phyloP scores from a whole-genome alignment of 768 basidiomycete genomes.

The Termitomyces sp. region DNA sequence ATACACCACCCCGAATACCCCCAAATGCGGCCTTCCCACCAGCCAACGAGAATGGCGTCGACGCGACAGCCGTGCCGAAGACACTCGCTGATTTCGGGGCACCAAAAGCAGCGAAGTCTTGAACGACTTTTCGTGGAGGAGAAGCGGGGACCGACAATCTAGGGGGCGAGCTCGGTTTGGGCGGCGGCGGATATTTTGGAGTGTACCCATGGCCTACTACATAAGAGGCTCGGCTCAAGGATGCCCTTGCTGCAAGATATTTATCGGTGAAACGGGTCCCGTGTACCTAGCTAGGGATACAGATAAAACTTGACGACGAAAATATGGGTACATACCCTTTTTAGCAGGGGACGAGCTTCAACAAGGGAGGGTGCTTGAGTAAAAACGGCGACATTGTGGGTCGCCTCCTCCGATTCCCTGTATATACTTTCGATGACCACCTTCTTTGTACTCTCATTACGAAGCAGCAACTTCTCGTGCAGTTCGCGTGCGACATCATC shows the following conservation, averaged over 20 bases:
- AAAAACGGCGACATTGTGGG: slow-evolving; percentile 87
- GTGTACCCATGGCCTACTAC: slow-evolving; percentile 45
- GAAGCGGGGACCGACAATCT: slow-evolving; percentile 37
- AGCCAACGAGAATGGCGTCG: slow-evolving; percentile 75
- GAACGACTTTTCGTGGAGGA: slow-evolving; percentile 82
- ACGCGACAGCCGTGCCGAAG: slow-evolving; percentile 76
- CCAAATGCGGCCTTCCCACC: slow-evolving; percentile 84
- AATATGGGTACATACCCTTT: slow-evolving; percentile 51
- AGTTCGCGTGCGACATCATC: slow-evolving; percentile 95
- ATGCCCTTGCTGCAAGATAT: slow-evolving; percentile 73
- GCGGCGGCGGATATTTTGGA: slow-evolving; percentile 35
- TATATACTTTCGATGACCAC: slow-evolving; percentile 96
- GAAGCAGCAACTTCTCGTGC: slow-evolving; percentile 82
- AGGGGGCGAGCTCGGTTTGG: slow-evolving; percentile 38
- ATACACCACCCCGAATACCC: slow-evolving; percentile 49
- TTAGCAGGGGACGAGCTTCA: slow-evolving; percentile 72
- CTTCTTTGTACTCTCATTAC: slow-evolving; percentile 97
- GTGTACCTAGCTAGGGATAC: slow-evolving; percentile 52
- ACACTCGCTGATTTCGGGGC: slow-evolving; percentile 71
- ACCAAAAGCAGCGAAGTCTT: slow-evolving; percentile 84
- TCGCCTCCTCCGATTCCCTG: slow-evolving; percentile 81
- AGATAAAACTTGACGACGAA: slow-evolving; percentile 3
- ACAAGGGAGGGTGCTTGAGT: slow-evolving; percentile 61
- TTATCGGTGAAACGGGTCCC: slow-evolving; percentile 98
- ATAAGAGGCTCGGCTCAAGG: slow-evolving; percentile 49